These are phyloP conservation scores for Wickerhamiella infanticola DNA, from an alignment of 1,139 yeast genomes.

Conservation along the genomic window DNA sequence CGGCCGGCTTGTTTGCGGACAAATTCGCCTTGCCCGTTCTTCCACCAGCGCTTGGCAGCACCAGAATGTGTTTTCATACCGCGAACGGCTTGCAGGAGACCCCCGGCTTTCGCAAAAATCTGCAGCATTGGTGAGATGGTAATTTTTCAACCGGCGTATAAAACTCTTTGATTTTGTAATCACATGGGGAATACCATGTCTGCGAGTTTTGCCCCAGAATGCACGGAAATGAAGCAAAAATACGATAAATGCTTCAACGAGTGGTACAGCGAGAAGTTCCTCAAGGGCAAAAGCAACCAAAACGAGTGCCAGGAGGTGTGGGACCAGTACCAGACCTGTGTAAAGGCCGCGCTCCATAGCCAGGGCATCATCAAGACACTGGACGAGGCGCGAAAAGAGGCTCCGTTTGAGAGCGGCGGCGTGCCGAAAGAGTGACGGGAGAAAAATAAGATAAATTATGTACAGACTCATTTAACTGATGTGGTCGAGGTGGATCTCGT, in stretches of 20 bases:
- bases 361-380: conserved; percentile 71
- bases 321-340: conserved; percentile 75
- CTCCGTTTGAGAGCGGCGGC: conserved; percentile 68
- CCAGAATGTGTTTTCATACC: conserved; percentile 48
- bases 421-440: conserved; percentile 16
- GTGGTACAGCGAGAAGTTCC: conserved; percentile 88
- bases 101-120: background rate
- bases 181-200: conserved; percentile 44
- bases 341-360: conserved; percentile 56
- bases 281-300: conserved; percentile 51
- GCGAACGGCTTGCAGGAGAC: background rate
- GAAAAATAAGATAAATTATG: background rate
- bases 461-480: conserved; percentile 23
- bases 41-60: conserved; percentile 73
- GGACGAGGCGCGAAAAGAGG: conserved; percentile 82
- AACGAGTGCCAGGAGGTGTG: conserved; percentile 88
- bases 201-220: conserved; percentile 91
- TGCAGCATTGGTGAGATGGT: background rate
- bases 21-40: conserved; percentile 43
- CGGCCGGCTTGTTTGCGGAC: conserved; percentile 65
- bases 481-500: conserved; percentile 58
- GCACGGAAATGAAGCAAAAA: conserved; percentile 68
- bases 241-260: conserved; percentile 87
- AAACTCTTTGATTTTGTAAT: background rate
- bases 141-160: too few relatives aligned